phyloP scores from a whole-genome alignment of 495 filamentous ascomycete species.

The Extremus antarcticus region DNA sequence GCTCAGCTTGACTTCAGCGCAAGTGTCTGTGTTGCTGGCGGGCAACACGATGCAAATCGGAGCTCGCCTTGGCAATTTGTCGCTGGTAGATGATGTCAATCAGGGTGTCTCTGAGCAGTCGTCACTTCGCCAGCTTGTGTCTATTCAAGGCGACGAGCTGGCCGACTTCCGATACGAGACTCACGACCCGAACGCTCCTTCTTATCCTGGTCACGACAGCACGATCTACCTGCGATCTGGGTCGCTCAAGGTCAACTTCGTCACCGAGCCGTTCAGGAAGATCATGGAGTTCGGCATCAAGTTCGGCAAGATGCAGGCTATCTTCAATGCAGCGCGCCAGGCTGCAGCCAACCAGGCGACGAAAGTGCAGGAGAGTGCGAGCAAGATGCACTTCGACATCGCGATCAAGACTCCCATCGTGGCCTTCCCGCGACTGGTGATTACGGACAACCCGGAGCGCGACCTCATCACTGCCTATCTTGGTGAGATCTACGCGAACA shows the following conservation, averaged over 20 bases:
- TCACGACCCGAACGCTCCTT: conserved; percentile 61
- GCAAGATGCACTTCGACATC: conserved; percentile 86
- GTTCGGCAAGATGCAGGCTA: conserved; percentile 98
- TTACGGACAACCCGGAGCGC: conserved; percentile 48
- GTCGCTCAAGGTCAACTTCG: conserved; percentile 90
- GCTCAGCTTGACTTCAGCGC: conserved; percentile 77
- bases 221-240: conserved; percentile 80
- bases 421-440: conserved; percentile 72
- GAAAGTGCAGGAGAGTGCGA: conserved; percentile 79
- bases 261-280: conserved; percentile 94
- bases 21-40: conserved; percentile 79
- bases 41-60: conserved; percentile 76
- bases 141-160: conserved; percentile 88
- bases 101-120: conserved; percentile 73
- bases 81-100: conserved; percentile 86
- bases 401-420: conserved; percentile 89
- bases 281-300: conserved; percentile 97
- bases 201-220: conserved; percentile 90
- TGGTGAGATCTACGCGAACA: conserved; percentile 94
- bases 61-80: conserved; percentile 76
- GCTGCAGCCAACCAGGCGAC: conserved; percentile 91
- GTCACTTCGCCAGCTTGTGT: conserved; percentile 73
- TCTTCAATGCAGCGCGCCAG: conserved; percentile 92
- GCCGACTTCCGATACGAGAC: conserved; percentile 98
- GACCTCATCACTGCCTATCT: conserved; percentile 87